A percentile compares a stretch with the other conserved stretches of the same genome.
These are phyloP conservation scores for Haplographium delicatum DNA, from an alignment of 495 filamentous ascomycete genomes.

Conservation along the genomic window DNA sequence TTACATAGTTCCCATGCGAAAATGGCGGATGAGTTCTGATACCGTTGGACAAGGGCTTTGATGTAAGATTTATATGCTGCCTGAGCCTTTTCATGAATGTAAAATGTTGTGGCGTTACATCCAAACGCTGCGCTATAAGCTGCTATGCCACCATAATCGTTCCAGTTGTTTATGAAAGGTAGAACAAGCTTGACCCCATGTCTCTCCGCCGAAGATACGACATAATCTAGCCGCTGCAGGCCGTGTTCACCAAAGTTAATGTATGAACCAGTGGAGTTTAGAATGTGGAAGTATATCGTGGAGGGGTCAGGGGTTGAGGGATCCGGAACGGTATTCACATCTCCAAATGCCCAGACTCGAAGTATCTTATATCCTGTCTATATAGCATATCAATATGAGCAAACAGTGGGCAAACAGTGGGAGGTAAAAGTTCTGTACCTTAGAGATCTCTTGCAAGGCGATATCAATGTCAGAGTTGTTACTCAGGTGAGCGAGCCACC, in stretches of 20 bases:
- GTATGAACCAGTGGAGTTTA: constrained; percentile 29
- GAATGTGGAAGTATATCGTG: constrained; percentile 31
- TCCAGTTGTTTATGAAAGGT: constrained; percentile 52
- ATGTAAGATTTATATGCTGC: constrained; percentile 52
- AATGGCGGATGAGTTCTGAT: constrained; percentile 43
- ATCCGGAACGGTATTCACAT: constrained; percentile 38
- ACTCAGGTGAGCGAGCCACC: constrained; percentile 50
- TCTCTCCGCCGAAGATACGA: constrained; percentile 49
- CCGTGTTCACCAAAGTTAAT: constrained; percentile 48
- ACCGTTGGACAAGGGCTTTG: constrained; percentile 49
- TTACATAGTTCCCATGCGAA: constrained; percentile 61
- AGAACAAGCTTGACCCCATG: constrained; percentile 49
- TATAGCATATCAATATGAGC: background rate
- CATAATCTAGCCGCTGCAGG: constrained; percentile 56
- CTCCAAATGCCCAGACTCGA: constrained; percentile 53
- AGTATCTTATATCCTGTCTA: constrained; percentile 44
- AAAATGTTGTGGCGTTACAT: constrained; percentile 26
- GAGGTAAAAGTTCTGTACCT: constrained; percentile 9
- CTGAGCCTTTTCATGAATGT: constrained; percentile 37
- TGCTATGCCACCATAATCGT: constrained; percentile 63
- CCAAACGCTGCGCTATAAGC: constrained; percentile 44
- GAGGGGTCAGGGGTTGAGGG: constrained; percentile 22
- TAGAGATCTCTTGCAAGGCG: constrained; percentile 34
- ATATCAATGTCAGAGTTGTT: constrained; percentile 45
- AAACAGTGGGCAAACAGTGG: background rate